These are phyloP conservation scores for Skeletonema potamos DNA, from an alignment of 108 stramenopile species.

Conservation along the genomic window DNA sequence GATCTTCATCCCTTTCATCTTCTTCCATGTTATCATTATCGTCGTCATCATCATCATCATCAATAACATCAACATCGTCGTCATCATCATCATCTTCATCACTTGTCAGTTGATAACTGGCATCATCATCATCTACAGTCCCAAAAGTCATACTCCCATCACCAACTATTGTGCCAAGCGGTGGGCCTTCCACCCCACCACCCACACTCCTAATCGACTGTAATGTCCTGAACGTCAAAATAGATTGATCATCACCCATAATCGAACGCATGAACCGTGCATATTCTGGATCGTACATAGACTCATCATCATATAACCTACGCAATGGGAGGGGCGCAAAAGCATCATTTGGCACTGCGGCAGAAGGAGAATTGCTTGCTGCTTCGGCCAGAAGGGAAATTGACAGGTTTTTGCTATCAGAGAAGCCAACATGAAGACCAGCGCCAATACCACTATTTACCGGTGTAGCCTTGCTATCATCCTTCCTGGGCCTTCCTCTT, in stretches of 20 bases:
- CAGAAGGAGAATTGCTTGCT: background rate
- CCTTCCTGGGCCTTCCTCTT: background rate
- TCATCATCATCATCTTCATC: conserved; percentile 50
- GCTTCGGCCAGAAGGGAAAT: background rate
- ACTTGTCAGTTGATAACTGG: conserved; percentile 39
- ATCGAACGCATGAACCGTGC: conserved; percentile 40
- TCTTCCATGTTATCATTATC: background rate
- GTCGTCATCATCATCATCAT: conserved; percentile 36
- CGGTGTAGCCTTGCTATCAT: background rate
- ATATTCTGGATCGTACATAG: conserved; percentile 17
- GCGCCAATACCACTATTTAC: background rate
- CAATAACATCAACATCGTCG: background rate
- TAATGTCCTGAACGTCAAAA: conserved; percentile 35
- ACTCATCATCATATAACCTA: conserved; percentile 1
- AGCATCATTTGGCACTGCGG: background rate
- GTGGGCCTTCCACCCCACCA: background rate
- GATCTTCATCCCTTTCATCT: background rate
- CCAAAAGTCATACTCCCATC: background rate
- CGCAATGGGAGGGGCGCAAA: conserved; percentile 6
- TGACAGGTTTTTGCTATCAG: background rate
- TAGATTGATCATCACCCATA: conserved; percentile 27
- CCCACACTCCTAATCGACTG: conserved; percentile 5
- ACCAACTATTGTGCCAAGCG: conserved; percentile 21
- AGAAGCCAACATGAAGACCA: background rate
- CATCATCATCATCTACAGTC: conserved; percentile 42